phyloP scores from a whole-genome alignment of 176 grass and related monocot genomes.

The Eremochloa ophiuroides region DNA sequence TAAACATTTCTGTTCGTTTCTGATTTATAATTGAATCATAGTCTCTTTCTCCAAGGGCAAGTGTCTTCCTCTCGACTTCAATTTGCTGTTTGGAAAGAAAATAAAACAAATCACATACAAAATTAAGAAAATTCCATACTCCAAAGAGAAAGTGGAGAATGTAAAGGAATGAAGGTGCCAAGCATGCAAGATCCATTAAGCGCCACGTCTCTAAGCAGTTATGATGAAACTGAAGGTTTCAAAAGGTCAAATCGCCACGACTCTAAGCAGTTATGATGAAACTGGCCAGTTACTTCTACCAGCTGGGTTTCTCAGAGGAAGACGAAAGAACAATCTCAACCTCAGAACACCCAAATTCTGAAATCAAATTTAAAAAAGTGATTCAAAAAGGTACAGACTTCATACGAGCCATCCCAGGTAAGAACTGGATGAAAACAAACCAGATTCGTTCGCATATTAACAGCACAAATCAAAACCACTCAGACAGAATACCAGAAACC shows the following conservation, averaged over 20 bases:
- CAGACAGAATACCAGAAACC: neutral
- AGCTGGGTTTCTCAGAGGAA: neutral
- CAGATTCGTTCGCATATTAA: neutral
- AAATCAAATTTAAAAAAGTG: neutral
- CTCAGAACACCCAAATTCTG: neutral
- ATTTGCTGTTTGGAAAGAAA: constrained; percentile 68
- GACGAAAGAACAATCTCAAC: neutral
- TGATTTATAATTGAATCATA: constrained; percentile 69
- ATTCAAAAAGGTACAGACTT: neutral
- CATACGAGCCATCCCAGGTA: neutral
- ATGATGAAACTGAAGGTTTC: neutral
- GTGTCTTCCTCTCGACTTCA: constrained; percentile 78
- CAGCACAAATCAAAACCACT: neutral
- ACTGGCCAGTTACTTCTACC: neutral
- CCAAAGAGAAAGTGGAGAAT: constrained; percentile 15
- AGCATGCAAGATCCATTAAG: neutral
- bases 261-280: neutral
- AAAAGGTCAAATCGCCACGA: neutral
- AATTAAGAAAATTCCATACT: constrained; percentile 2
- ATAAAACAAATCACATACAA: constrained; percentile 3
- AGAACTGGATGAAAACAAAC: neutral
- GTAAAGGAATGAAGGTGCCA: neutral
- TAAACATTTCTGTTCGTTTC: constrained; percentile 66
- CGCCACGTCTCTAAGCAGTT: neutral
- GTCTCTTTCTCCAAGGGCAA: constrained; percentile 56